Conservation (phyloP, 2,329 filamentous ascomycete species). For the Mycocentrospora acerina region DNA sequence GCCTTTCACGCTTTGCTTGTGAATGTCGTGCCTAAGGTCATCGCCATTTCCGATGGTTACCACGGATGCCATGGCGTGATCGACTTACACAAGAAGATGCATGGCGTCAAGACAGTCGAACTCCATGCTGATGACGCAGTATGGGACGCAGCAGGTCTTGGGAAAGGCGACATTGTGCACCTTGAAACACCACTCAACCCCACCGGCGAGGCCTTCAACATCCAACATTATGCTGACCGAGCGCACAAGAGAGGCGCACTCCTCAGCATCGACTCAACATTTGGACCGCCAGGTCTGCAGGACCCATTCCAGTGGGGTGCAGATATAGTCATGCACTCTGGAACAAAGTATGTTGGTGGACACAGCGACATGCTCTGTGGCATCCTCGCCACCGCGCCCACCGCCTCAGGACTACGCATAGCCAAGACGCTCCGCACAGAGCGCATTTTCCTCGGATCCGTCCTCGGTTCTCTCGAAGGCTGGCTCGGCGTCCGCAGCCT, state of each 20-base stretch:
- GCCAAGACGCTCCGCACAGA: slow-evolving; percentile 63
- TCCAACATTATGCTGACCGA: slow-evolving; percentile 69
- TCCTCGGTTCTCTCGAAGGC: slow-evolving; percentile 86
- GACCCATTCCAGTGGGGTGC: slow-evolving; percentile 81
- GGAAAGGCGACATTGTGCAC: slow-evolving; percentile 80
- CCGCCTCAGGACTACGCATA: slow-evolving; percentile 21
- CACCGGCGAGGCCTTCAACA: slow-evolving; percentile 75
- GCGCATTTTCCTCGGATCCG: slow-evolving; percentile 73
- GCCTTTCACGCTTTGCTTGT: slow-evolving; percentile 87
- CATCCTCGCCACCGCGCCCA: slow-evolving; percentile 65
- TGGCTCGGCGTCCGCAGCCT: slow-evolving; percentile 89
- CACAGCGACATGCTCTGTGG: slow-evolving; percentile 94
- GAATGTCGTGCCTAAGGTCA: slow-evolving; percentile 77
- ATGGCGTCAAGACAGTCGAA: slow-evolving; percentile 70
- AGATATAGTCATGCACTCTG: slow-evolving; percentile 87
- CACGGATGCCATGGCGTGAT: slow-evolving; percentile 93
- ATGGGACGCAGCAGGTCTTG: slow-evolving; percentile 65
- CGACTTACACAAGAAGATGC: slow-evolving; percentile 70
- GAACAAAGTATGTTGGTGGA: slow-evolving; percentile 94
- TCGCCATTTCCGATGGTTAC: slow-evolving; percentile 84
- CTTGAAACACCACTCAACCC: slow-evolving; percentile 95
- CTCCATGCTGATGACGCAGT: slow-evolving; percentile 57
- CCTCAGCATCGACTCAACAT: slow-evolving; percentile 85
- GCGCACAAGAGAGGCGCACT: slow-evolving; percentile 73
- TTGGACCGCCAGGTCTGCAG: slow-evolving; percentile 85